Evolutionary conservation across 495 filamentous ascomycete species (phyloP), one percentile per base, ranked within the genome.

Genomic region (Chaetomidium leptoderma): DNA sequence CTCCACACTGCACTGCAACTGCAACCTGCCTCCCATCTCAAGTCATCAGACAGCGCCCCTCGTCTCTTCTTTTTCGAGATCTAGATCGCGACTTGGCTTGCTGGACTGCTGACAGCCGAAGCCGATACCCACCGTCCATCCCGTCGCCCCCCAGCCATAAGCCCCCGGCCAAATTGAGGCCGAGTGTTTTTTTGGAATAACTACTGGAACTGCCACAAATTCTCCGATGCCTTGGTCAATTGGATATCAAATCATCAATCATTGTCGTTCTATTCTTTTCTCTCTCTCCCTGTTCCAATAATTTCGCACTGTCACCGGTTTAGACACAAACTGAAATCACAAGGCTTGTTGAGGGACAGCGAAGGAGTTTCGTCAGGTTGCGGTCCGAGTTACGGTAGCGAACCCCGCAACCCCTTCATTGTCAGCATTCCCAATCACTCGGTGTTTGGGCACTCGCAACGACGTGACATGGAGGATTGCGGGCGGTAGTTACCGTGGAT

Each of bases 401-500:
- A 24, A 16, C 21, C 48, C 53, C 26, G 6, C 40, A 33, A 17
- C 58, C 55, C 49, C 46, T 56, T 37, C 60, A 51, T 57, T 29
- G 44, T 42, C 53, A 39, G 51, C 55, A 46, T 54, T 51, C 39
- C 48, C 48, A 56, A 23, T 63, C 61, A 35, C 58, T 50, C 60
- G 50, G 60, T 51, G 66, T 67, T 65, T 67, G 62, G 58, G 45
- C 42, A 59, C 59, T 55, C 53, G 45, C 17, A 62, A 59, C 62
- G 59, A 60, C 27, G 56, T 61, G 63, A 61, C 61, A 61, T 64
- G 61, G 24, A 43, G 53, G 47, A 63, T 59, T 37, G 54, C n/a
- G 45, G 53, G 62, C n/a, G n/a, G n/a, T n/a, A n/a, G n/a, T n/a
- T 63, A 57, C 42, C 48, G 58, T 55, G 49, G 35, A 62, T 36